phyloP scores from a whole-genome alignment of 2,329 filamentous ascomycete species.

The Knufia petricola region DNA sequence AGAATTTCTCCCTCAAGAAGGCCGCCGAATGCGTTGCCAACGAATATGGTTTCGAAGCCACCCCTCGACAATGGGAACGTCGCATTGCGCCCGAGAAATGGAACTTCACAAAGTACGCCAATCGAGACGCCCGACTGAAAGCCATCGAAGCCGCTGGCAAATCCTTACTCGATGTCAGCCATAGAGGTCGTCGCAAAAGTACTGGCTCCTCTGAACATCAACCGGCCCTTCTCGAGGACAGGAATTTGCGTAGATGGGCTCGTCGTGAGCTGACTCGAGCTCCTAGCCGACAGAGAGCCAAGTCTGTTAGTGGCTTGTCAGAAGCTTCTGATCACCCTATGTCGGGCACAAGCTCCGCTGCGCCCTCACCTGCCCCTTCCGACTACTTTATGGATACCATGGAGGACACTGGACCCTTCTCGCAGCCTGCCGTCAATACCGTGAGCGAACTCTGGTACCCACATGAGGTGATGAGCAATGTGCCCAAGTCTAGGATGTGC shows the following conservation, averaged over 20 bases:
- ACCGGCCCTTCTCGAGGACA: constrained; percentile 19
- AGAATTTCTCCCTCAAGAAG: constrained; percentile 20
- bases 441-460: neutral
- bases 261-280: constrained; percentile 20
- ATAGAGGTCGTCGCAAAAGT: constrained; percentile 18
- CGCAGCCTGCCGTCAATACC: neutral
- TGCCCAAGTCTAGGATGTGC: neutral
- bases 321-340: constrained; percentile 7
- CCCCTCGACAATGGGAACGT: constrained; percentile 22
- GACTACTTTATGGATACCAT: neutral
- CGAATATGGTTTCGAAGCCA: constrained; percentile 18
- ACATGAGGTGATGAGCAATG: neutral
- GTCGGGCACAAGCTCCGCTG: constrained; percentile 2
- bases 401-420: neutral
- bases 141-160: constrained; percentile 18
- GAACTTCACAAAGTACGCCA: constrained; percentile 20
- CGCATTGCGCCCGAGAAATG: constrained; percentile 21
- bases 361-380: constrained; percentile 4
- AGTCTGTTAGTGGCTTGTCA: constrained; percentile 2
- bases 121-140: constrained; percentile 18
- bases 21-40: constrained; percentile 18
- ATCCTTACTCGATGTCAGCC: constrained; percentile 17
- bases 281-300: neutral
- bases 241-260: constrained; percentile 21
- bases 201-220: constrained; percentile 10